These are phyloP conservation scores for Cercis canadensis DNA, from an alignment of 306 rosid genomes.

Conservation along the genomic window DNA sequence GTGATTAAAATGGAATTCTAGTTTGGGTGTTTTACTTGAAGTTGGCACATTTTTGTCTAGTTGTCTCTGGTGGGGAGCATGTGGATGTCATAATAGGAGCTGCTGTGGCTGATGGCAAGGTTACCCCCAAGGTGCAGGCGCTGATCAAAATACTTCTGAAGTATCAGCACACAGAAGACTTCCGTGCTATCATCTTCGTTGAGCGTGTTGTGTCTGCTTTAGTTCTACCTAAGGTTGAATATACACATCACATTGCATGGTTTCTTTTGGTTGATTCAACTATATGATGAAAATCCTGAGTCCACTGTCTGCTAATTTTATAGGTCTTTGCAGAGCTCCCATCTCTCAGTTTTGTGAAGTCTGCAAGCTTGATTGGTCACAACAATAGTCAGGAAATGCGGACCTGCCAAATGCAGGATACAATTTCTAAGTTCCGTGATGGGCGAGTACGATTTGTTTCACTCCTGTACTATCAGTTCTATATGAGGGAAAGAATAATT, in stretches of 20 bases:
- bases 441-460: slow-evolving; percentile 75
- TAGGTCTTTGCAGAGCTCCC: slow-evolving; percentile 98
- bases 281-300: slow-evolving; percentile 38
- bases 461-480: slow-evolving; percentile 26
- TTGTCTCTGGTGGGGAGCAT: slow-evolving; percentile 98
- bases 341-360: slow-evolving; percentile 83
- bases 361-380: slow-evolving; percentile 98
- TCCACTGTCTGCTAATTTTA: slow-evolving; percentile 48
- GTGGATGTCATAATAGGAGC: slow-evolving; percentile 97
- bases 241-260: slow-evolving; percentile 24
- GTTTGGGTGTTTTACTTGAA: slow-evolving; percentile 37
- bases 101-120: slow-evolving; percentile 99
- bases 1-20: slow-evolving; percentile 32
- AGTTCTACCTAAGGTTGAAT: slow-evolving; percentile 95
- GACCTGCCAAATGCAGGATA: slow-evolving; percentile 95
- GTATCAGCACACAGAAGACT: slow-evolving; percentile 92
- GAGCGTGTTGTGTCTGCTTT: slow-evolving; percentile 99
- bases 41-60: slow-evolving; percentile 47
- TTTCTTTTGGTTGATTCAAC: slow-evolving; percentile 40
- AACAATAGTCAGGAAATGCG: slow-evolving; percentile 99
- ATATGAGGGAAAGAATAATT: neutral
- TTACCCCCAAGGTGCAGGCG: slow-evolving; percentile 98
- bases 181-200: slow-evolving; percentile 97
- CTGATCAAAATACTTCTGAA: slow-evolving; percentile 87
- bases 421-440: slow-evolving; percentile 91